Evolutionary conservation across 139 green algal species (phyloP), one percentile per base, ranked within the genome.

Genomic region (Microglena sp.): DNA sequence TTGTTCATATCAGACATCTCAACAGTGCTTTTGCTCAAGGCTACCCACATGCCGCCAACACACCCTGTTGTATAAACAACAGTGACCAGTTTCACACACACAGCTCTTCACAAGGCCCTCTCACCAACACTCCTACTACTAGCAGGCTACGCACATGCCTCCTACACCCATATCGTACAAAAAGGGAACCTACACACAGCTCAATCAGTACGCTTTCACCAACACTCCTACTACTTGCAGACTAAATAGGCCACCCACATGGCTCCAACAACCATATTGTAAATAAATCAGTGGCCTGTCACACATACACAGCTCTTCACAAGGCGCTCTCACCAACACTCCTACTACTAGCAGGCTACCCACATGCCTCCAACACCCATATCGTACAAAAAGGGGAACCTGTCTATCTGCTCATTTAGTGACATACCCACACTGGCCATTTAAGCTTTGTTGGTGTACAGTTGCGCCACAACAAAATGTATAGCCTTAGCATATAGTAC

Each of bases 371-470:
- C 65, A 61, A 84, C 77, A n/a, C n/a, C n/a, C n/a, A n/a, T n/a
- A n/a, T n/a, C n/a, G n/a, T n/a, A n/a, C n/a, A n/a, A n/a, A n/a
- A n/a, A n/a, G n/a, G n/a, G n/a, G n/a, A n/a, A n/a, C n/a, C n/a
- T n/a, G n/a, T n/a, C 86, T 4, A 96, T 73, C 69, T 94, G 87
- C 71, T 95, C 82, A 18, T 75, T 81, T 21, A 96, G 80, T 18
- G 77, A 59, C 5, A 79, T 81, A 62, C 68, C 76, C 27, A 96
- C 80, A 36, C 69, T 73, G 15, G 90, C 79, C 61, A 96, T 80
- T 56, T 91, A 86, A 4, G 89, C 89, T 58, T 96, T 96, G 68
- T 96, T 89, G 0, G 73, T 79, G 34, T 87, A 86, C 62, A 96
- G 50, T 31, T 79, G 73, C 4, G 55, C 62, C 0, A 93, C 26